Evolutionary conservation across 1,284 basidiomycete genomes (phyloP).

Genomic region (Fomes fomentarius): DNA sequence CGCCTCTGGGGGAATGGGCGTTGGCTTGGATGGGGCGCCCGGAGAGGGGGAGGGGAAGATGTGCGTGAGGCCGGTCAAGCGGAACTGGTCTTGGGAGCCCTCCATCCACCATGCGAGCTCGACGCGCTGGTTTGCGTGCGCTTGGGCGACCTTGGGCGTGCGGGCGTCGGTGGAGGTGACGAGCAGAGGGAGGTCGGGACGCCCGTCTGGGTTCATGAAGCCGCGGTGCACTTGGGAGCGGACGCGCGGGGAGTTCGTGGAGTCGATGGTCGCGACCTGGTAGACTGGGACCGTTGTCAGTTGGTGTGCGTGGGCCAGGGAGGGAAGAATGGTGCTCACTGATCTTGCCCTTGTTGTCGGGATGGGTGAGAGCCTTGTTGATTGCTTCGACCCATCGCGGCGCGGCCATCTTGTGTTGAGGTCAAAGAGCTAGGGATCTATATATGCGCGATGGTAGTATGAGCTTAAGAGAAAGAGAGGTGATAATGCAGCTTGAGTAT

Average conservation of each 20-base stretch:
- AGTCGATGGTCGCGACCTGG: slow-evolving; percentile 63
- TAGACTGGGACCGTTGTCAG: slow-evolving; percentile 43
- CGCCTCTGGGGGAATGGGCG: slow-evolving; percentile 22
- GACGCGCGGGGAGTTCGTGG: slow-evolving; percentile 49
- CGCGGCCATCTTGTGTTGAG: slow-evolving; percentile 17
- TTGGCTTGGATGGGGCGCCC: slow-evolving; percentile 3
- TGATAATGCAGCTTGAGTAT: too few species aligned
- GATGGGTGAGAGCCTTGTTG: slow-evolving; percentile 43
- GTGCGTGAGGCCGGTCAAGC: slow-evolving; percentile 52
- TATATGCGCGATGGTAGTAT: too few species aligned
- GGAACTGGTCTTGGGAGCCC: slow-evolving; percentile 59
- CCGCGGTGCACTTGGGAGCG: slow-evolving; percentile 63
- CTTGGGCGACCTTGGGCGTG: slow-evolving; percentile 58
- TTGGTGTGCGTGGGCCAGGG: neutral
- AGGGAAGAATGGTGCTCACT: slow-evolving; percentile 36
- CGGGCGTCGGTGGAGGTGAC: slow-evolving; percentile 53
- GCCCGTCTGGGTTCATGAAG: slow-evolving; percentile 49
- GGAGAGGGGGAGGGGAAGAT: slow-evolving; percentile 43
- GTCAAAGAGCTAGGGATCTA: too few species aligned
- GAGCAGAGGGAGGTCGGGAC: slow-evolving; percentile 53
- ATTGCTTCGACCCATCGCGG: slow-evolving; percentile 59
- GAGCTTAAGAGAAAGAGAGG: too few species aligned
- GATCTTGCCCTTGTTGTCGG: slow-evolving; percentile 45
- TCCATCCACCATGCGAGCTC: slow-evolving; percentile 66
- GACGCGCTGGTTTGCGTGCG: slow-evolving; percentile 45